These are phyloP conservation scores for Kingdonia uniflora DNA, from an alignment of 164 flowering plant species.

Conservation along the genomic window DNA sequence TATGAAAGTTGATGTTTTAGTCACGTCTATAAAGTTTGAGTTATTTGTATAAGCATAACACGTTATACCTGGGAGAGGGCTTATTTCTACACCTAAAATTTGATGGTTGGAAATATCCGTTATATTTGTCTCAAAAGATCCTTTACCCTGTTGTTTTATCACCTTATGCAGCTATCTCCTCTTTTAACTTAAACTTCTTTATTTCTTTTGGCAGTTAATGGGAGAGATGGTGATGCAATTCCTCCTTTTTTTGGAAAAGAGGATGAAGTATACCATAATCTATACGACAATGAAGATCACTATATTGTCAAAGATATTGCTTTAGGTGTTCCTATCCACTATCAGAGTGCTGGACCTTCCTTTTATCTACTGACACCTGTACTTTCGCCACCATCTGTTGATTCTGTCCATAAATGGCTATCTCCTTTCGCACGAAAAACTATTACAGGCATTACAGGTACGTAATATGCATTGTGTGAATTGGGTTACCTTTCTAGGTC, in stretches of 20 bases:
- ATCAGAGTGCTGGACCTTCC: constrained; percentile 67
- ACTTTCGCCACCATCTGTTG: constrained; percentile 64
- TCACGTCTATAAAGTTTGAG: too few relatives aligned
- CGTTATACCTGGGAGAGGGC: too few relatives aligned
- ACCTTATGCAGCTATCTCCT: too few relatives aligned
- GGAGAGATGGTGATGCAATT: constrained; percentile 19
- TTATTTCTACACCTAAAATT: too few relatives aligned
- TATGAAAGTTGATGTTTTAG: too few relatives aligned
- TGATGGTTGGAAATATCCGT: too few relatives aligned
- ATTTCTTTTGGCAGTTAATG: constrained; percentile 17
- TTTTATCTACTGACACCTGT: constrained; percentile 64
- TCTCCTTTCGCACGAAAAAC: neutral
- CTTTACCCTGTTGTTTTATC: too few relatives aligned
- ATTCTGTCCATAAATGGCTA: constrained; percentile 50
- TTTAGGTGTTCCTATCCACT: constrained; percentile 51
- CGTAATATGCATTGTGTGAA: too few relatives aligned
- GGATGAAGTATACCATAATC: constrained; percentile 10
- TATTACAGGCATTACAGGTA: too few relatives aligned
- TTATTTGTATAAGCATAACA: too few relatives aligned
- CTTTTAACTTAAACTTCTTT: neutral
- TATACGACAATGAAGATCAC: constrained; percentile 6
- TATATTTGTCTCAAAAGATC: too few relatives aligned
- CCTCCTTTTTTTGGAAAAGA: constrained; percentile 34
- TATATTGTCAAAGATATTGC: constrained; percentile 19
- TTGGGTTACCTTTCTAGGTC: too few relatives aligned